Base-by-base conservation (phyloP, 345 rosid genomes). In the Salix brachista region DNA sequence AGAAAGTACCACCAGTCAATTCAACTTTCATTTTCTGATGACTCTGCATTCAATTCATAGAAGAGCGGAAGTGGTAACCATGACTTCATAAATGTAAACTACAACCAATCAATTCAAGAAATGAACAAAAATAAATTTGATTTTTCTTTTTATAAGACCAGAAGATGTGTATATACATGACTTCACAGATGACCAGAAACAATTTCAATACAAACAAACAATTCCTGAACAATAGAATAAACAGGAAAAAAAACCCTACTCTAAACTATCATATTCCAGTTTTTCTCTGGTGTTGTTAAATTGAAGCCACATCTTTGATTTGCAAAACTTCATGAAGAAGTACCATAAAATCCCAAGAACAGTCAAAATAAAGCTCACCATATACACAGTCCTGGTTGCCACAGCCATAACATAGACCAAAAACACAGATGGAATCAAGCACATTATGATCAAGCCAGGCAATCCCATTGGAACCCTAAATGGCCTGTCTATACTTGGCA, bases 351-450 rank as follows among this genome's bases (percentile, higher is more conserved):
- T 75, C 30, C 76, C 85, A 32, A 70, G 32, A 64, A 74, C 13
- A 1, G 89, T 88, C 16, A 86, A 39, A 23, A 73, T 0, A 3
- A 48, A 75, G 66, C 85, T 79, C 23, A 83, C 78, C 78, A 84
- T 18, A 42, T 66, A 81, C 25, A 84, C 86, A 18, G 68, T 79
- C 54, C 13, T 67, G 1, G 80, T 82, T 28, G 86, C 89, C 42
- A 84, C 52, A 13, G 65, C 69, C 84, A 88, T 84, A 4, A 86
- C 65, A 50, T 68, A 52, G 3, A 84, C 71, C 78, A 86, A 54
- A 65, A 88, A 84, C 67, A 54, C 90, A 46, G 84, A 84, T 37
- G 90, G 87, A 56, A 88, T 72, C 78, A 83, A 70, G 71, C 90
- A 84, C 81, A 80, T 67, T 1, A 81, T 30, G 0, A 79, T 61